A percentile compares a stretch with the other conserved stretches of the same genome.
These are phyloP conservation scores for Orychophragmus violaceus DNA, from an alignment of 345 rosid genomes.

Conservation along the genomic window DNA sequence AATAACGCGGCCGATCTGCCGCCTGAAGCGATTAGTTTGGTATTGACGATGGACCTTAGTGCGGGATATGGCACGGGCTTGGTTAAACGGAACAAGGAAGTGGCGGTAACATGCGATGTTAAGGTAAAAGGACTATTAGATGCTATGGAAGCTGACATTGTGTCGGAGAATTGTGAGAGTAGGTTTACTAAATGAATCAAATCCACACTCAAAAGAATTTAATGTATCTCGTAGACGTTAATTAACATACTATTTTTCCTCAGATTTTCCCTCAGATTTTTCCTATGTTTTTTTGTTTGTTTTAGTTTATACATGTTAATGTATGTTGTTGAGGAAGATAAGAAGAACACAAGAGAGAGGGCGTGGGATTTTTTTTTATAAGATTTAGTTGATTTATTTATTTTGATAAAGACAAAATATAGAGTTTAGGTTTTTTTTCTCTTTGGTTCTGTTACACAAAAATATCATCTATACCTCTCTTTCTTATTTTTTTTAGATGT, in stretches of 20 bases:
- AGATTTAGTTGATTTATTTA: no score
- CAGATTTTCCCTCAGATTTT: neutral
- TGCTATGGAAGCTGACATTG: conserved; percentile 26
- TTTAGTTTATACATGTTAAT: no score
- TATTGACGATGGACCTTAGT: conserved; percentile 21
- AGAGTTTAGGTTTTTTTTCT: no score
- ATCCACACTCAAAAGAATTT: neutral
- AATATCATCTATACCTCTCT: no score
- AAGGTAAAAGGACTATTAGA: conserved; percentile 37
- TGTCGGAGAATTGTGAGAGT: conserved; percentile 42
- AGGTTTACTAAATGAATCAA: conserved; percentile 17
- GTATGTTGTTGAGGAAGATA: no score
- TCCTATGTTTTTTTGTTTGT: neutral
- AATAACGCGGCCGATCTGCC: neutral
- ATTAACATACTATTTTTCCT: neutral
- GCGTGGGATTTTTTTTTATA: no score
- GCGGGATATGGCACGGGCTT: conserved; percentile 10
- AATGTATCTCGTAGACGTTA: neutral
- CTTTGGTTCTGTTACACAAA: no score
- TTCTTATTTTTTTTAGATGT: no score
- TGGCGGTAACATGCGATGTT: conserved; percentile 42
- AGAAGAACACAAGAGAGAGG: no score
- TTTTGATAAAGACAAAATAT: no score
- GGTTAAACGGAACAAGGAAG: conserved; percentile 27
- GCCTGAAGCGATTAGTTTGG: conserved; percentile 10